Percentiles rank a stretch among this genome's conserved stretches.
Conservation (phyloP, 371 early-diverging fungal genomes). For the Phascolomyces articulosus region DNA sequence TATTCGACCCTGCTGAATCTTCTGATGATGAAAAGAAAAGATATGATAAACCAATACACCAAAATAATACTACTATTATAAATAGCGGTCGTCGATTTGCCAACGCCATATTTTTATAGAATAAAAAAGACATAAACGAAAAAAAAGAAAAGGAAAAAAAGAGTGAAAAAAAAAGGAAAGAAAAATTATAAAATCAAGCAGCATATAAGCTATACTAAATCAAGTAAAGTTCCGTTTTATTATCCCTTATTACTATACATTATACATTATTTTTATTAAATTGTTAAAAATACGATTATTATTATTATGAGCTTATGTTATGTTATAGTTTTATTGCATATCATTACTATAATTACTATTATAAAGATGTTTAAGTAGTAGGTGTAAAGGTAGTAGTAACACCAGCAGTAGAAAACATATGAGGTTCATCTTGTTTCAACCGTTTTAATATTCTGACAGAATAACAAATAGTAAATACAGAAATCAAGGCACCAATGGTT, state of each 20-base stretch:
- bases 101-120: not conserved
- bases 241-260: too few species aligned
- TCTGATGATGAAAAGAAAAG: not conserved
- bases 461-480: conserved; percentile 31
- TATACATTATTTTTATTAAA: not conserved
- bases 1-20: too few species aligned
- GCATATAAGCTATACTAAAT: too few species aligned
- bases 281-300: too few species aligned
- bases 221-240: too few species aligned
- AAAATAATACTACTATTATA: not conserved
- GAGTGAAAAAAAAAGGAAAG: not conserved
- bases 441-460: conserved; percentile 26
- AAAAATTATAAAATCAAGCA: not conserved
- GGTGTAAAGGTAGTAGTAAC: not conserved
- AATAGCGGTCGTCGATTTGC: not conserved
- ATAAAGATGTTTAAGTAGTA: not conserved
- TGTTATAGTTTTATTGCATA: too few species aligned
- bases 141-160: not conserved
- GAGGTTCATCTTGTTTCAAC: conserved; percentile 28
- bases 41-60: not conserved
- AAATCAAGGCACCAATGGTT: conserved; percentile 30
- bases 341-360: too few species aligned
- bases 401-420: conserved; percentile 21
- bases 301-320: too few species aligned
- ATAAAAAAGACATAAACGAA: not conserved